Evolutionary conservation across 108 stramenopile species (phyloP), one percentile per base, ranked within the genome.

Genomic region (Fistulifera solaris): DNA sequence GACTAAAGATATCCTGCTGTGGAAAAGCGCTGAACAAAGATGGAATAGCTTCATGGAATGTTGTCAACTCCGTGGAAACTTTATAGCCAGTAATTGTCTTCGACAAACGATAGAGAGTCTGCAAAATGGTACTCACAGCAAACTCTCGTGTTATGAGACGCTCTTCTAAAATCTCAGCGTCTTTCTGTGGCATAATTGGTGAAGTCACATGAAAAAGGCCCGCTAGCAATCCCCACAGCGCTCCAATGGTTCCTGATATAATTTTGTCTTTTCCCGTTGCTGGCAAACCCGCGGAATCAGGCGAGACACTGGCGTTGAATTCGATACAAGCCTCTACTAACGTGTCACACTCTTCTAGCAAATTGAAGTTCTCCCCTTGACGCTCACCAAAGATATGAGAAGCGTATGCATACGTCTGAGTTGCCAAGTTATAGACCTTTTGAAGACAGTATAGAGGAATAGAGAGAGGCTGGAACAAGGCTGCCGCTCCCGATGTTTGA

Each of bases 251-350:
- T 7, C 72, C 77, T 4, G 66, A 21, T 19, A 78, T 67, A 27
- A 52, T 55, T 46, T 78, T 83, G 43, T 83, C 72, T 11, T 68
- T 71, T 38, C 64, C 61, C 2, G 59, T 50, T 18, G 35, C 43
- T 1, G 68, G 66, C 13, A 78, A 39, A 11, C 72, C 77, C 24
- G 71, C 75, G 23, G 57, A 71, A 0, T 60, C 63, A 4, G 73
- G 73, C 28, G 65, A 56, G n/a, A 84, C 75, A 52, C 71, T 84
- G 3, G 78, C 71, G 64, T 76, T 78, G 66, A 84, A 84, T 48
- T 76, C 78, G 19, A 67, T 70, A 61, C 77, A 79, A 16, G 68
- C 54, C 39, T 77, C 73, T 8, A 78, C 42, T 1, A 75, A 63
- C 19, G 44, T 56, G 1, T 56, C 59, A 43, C 71, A 69, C 49